Conservation (phyloP, 441 rosid species). For the Gossypium schwendimanii region DNA sequence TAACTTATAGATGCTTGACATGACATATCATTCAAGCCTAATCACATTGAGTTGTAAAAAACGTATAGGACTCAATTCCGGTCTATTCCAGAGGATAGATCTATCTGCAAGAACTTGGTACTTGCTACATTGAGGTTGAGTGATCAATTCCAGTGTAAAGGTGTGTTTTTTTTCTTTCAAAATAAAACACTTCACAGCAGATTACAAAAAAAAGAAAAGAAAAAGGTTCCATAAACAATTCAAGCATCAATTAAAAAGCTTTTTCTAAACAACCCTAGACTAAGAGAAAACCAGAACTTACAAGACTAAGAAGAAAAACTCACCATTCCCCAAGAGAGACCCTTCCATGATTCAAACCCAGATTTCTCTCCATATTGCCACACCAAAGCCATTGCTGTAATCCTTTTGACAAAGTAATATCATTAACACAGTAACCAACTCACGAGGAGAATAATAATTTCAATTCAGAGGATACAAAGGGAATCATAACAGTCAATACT, state of each 20-base stretch:
- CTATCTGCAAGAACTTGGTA: neutral
- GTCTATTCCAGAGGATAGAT: neutral
- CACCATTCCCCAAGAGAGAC: conserved; percentile 94
- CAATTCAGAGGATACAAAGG: neutral
- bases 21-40: neutral
- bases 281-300: neutral
- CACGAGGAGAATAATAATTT: neutral
- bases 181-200: neutral
- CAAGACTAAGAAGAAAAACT: conserved; percentile 22
- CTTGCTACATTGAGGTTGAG: neutral
- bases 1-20: neutral
- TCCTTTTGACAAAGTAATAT: conserved; percentile 33
- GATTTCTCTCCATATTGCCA: conserved; percentile 88
- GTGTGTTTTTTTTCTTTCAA: neutral
- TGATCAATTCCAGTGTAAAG: neutral
- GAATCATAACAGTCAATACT: neutral
- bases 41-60: neutral
- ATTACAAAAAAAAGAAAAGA: neutral
- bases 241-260: neutral
- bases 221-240: neutral
- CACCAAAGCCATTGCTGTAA: conserved; percentile 79
- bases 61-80: neutral
- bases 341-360: conserved; percentile 82
- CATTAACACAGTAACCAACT: neutral
- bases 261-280: neutral